A percentile compares a stretch with the other conserved stretches of the same genome.
phyloP scores from a whole-genome alignment of 2,329 filamentous ascomycete species.

The Aspergillus tubingensis region DNA sequence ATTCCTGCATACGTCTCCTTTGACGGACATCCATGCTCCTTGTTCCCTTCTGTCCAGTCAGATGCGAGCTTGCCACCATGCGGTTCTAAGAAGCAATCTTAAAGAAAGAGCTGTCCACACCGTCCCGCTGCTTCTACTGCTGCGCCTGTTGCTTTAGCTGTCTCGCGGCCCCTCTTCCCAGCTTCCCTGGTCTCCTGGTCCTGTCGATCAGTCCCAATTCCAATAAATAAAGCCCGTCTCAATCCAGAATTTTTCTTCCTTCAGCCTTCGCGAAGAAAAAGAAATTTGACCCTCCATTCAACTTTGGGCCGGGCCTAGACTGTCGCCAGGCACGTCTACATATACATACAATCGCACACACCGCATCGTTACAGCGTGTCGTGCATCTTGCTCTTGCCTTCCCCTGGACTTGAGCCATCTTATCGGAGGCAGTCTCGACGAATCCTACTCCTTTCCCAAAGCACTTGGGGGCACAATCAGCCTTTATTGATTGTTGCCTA shows the following conservation, averaged over 20 bases:
- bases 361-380: conserved; percentile 15
- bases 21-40: conserved; percentile 15
- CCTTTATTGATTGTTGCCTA: conserved; percentile 13
- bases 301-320: conserved; percentile 7
- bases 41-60: conserved; percentile 22
- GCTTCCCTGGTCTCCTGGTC: neutral
- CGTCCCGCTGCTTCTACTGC: conserved; percentile 14
- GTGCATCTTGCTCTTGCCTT: conserved; percentile 1
- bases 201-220: conserved; percentile 2
- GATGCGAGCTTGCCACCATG: conserved; percentile 23
- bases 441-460: conserved; percentile 1
- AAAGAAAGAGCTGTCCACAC: conserved; percentile 17
- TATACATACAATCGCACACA: conserved; percentile 9
- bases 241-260: neutral
- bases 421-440: conserved; percentile 2
- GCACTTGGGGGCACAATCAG: conserved; percentile 10
- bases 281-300: neutral
- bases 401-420: neutral
- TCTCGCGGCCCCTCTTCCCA: conserved; percentile 7
- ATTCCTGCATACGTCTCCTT: conserved; percentile 4
- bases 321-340: conserved; percentile 1
- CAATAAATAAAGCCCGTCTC: conserved; percentile 4
- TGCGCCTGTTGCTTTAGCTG: conserved; percentile 7
- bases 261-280: conserved; percentile 6
- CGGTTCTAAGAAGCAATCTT: conserved; percentile 22